Conservation (phyloP, 2,329 filamentous ascomycete species). For the Talaromyces piceae region DNA sequence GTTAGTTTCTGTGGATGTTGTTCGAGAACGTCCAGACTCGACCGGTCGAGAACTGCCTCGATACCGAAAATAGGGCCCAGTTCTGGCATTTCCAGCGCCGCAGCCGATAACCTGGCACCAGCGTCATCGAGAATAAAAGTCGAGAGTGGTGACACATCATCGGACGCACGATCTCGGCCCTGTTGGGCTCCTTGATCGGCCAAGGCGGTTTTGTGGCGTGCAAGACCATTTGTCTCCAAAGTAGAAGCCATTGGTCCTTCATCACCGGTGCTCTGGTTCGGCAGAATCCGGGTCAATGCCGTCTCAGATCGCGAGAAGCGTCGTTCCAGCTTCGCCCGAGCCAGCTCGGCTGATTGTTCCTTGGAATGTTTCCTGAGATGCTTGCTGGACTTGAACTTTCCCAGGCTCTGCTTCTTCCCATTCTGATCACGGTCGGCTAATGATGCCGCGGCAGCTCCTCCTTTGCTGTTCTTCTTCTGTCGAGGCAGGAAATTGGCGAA, state of each 20-base stretch:
- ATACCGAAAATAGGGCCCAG: constrained; percentile 9
- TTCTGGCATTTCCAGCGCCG: constrained; percentile 9
- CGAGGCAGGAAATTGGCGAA: background rate
- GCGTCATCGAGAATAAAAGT: constrained; percentile 3
- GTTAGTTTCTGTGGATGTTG: constrained; percentile 13
- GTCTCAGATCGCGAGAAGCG: constrained; percentile 5
- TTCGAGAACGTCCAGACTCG: background rate
- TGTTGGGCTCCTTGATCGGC: constrained; percentile 3
- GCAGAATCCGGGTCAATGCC: background rate
- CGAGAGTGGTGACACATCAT: constrained; percentile 19
- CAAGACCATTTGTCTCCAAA: background rate
- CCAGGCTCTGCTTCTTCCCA: background rate
- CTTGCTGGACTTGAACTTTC: background rate
- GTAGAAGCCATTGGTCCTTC: background rate
- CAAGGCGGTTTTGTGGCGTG: background rate
- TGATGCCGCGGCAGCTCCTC: background rate
- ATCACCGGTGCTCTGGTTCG: constrained; percentile 1
- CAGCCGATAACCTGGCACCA: constrained; percentile 16
- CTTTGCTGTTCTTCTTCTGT: background rate
- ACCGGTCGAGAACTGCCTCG: background rate
- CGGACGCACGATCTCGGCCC: constrained; percentile 15
- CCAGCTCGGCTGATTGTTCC: background rate
- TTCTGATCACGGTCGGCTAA: background rate
- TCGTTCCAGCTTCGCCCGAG: background rate
- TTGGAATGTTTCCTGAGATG: background rate